phyloP scores from a whole-genome alignment of 192 early-diverging fungal species.

The Haplosporangium gracile region DNA sequence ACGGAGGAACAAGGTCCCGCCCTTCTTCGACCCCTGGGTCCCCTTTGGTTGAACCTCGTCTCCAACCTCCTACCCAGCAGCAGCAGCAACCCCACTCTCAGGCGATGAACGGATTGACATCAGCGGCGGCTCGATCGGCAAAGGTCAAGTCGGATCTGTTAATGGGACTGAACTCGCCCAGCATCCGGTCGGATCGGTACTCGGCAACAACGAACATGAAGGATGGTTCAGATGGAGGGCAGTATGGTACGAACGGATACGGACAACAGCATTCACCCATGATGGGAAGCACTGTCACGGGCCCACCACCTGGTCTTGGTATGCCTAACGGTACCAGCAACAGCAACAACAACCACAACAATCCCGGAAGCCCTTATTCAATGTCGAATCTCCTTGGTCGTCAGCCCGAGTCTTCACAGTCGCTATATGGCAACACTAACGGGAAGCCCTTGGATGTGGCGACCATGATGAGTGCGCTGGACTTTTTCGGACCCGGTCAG shows the following conservation, averaged over 20 bases:
- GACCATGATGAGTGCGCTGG: constrained; percentile 47
- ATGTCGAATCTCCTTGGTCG: constrained; percentile 35
- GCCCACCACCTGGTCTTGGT: constrained; percentile 45
- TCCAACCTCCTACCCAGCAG: constrained; percentile 15
- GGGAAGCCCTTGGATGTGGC: constrained; percentile 42
- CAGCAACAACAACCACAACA: background rate
- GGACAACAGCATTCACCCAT: background rate
- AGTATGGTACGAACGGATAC: constrained; percentile 21
- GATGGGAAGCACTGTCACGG: constrained; percentile 12
- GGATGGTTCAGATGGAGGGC: constrained; percentile 2
- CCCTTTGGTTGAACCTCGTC: constrained; percentile 25
- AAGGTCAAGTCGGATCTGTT: constrained; percentile 55
- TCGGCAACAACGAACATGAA: constrained; percentile 12
- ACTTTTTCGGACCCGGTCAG: constrained; percentile 46
- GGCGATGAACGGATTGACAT: constrained; percentile 24
- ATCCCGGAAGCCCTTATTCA: constrained; percentile 9
- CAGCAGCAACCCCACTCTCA: constrained; percentile 18
- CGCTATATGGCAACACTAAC: background rate
- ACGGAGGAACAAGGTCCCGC: constrained; percentile 42
- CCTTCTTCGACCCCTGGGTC: constrained; percentile 52
- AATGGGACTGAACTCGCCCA: constrained; percentile 47
- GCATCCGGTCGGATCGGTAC: constrained; percentile 36
- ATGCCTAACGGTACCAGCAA: constrained; percentile 17
- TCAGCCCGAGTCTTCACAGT: constrained; percentile 16
- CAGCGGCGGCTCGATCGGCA: constrained; percentile 36